Conservation (phyloP, 768 basidiomycete species). For the Botryobasidium botryosum region DNA sequence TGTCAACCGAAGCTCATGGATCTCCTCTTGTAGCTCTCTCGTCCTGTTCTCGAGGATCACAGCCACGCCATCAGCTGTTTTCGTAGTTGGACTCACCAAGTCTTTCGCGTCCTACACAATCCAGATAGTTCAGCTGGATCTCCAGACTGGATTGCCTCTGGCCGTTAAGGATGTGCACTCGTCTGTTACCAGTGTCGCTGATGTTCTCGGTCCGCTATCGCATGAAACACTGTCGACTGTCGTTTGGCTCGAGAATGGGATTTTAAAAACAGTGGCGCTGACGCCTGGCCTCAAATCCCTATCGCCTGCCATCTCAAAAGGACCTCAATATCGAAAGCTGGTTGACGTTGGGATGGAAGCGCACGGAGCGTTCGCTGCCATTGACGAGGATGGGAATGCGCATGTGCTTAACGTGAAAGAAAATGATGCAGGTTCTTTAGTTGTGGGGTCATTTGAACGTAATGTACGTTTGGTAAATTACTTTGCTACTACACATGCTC, state of each 20-base stretch:
- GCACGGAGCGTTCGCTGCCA: constrained; percentile 43
- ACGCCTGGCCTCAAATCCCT: constrained; percentile 24
- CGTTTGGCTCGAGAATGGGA: constrained; percentile 35
- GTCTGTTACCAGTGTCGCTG: constrained; percentile 21
- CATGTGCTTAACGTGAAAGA: constrained; percentile 8
- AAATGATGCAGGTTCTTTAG: no score
- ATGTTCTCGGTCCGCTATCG: constrained; percentile 24
- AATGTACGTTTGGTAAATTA: no score
- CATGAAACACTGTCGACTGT: constrained; percentile 24
- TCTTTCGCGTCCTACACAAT: constrained; percentile 41
- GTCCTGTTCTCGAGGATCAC: constrained; percentile 48
- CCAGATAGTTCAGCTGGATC: constrained; percentile 43
- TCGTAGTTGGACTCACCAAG: constrained; percentile 36
- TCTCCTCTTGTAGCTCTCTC: constrained; percentile 32
- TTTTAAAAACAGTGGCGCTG: constrained; percentile 35
- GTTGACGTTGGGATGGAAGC: constrained; percentile 42
- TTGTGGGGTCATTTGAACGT: no score
- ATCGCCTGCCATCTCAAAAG: constrained; percentile 24
- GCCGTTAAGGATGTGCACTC: constrained; percentile 38
- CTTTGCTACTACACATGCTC: no score
- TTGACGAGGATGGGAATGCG: constrained; percentile 37
- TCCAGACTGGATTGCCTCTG: constrained; percentile 35
- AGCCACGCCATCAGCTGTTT: constrained; percentile 36
- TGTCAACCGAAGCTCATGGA: background rate
- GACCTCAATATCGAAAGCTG: constrained; percentile 32